A percentile compares a stretch with the other conserved stretches of the same genome.
Evolutionary conservation across 2,329 filamentous ascomycete genomes (phyloP).

Genomic region (Paracoccidioides brasiliensis): DNA sequence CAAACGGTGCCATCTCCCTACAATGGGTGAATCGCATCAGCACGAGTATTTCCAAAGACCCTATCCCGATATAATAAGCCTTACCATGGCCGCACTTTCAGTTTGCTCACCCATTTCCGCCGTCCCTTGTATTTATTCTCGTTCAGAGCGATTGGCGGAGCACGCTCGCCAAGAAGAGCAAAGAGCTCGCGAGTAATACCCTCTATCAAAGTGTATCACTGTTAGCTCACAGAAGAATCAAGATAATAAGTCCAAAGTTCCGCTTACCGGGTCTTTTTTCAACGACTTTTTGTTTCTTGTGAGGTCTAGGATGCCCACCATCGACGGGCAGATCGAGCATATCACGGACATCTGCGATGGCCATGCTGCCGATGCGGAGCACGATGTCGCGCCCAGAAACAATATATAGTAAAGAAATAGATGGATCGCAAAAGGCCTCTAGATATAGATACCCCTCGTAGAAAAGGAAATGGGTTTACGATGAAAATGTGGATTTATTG

Average conservation of each 20-base stretch:
- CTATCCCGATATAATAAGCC: slow-evolving; percentile 38
- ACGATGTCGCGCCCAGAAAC: background rate
- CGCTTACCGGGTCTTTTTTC: slow-evolving; percentile 43
- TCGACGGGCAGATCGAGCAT: slow-evolving; percentile 65
- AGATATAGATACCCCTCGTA: background rate
- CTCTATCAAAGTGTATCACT: slow-evolving; percentile 21
- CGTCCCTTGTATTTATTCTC: slow-evolving; percentile 41
- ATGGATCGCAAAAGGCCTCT: too few species aligned
- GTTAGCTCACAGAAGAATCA: background rate
- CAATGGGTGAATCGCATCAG: slow-evolving; percentile 26
- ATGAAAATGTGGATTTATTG: background rate
- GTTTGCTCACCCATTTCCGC: slow-evolving; percentile 35
- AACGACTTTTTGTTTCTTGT: slow-evolving; percentile 62
- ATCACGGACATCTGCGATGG: slow-evolving; percentile 71
- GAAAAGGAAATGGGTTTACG: background rate
- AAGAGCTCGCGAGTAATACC: slow-evolving; percentile 40
- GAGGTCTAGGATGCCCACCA: slow-evolving; percentile 42
- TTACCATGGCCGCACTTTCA: slow-evolving; percentile 33
- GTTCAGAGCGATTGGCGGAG: slow-evolving; percentile 40
- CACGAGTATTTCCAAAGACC: slow-evolving; percentile 47
- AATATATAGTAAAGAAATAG: background rate
- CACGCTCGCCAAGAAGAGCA: slow-evolving; percentile 38
- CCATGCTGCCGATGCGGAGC: slow-evolving; percentile 14
- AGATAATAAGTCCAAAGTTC: background rate
- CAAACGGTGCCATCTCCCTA: slow-evolving; percentile 61